Evolutionary conservation across 345 rosid genomes (phyloP).

Genomic region (Turnera subulata): DNA sequence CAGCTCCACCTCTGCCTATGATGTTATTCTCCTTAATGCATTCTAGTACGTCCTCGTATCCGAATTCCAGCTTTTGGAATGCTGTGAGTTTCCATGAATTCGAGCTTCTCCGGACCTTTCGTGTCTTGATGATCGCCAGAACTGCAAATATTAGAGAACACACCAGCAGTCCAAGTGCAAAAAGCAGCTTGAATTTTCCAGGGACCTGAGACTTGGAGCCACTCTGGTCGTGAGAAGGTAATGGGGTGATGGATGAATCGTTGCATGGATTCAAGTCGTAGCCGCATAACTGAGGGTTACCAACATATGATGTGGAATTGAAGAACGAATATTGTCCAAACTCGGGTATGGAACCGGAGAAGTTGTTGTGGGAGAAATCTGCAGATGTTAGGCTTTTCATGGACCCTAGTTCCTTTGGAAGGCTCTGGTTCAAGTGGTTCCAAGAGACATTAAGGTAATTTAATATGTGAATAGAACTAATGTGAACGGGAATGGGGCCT

Average conservation of each 20-base stretch:
- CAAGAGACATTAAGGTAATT: conserved; percentile 59
- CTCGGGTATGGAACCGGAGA: conserved; percentile 58
- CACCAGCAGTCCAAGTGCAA: conserved; percentile 48
- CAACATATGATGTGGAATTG: conserved; percentile 54
- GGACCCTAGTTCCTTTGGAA: conserved; percentile 45
- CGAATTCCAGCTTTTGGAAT: conserved; percentile 61
- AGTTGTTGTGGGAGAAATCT: conserved; percentile 63
- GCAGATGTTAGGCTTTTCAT: conserved; percentile 59
- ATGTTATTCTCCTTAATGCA: conserved; percentile 60
- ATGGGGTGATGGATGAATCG: conserved; percentile 17
- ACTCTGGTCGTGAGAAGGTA: conserved; percentile 4
- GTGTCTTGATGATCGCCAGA: conserved; percentile 47
- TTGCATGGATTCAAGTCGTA: conserved; percentile 42
- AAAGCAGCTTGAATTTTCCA: conserved; percentile 40
- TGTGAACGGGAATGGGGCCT: conserved; percentile 47
- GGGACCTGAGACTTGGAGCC: conserved; percentile 25
- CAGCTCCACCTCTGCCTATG: conserved; percentile 73
- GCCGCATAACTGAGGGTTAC: conserved; percentile 60
- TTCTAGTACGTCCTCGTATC: conserved; percentile 43
- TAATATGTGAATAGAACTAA: conserved; percentile 41
- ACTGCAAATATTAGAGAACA: conserved; percentile 44
- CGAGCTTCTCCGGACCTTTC: conserved; percentile 31
- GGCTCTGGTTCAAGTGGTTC: conserved; percentile 45
- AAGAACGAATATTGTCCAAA: conserved; percentile 52
- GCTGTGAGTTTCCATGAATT: conserved; percentile 59